Evolutionary conservation across 768 basidiomycete species (phyloP), one percentile per base, ranked within the genome.

Genomic region (Tricholoma terreum): DNA sequence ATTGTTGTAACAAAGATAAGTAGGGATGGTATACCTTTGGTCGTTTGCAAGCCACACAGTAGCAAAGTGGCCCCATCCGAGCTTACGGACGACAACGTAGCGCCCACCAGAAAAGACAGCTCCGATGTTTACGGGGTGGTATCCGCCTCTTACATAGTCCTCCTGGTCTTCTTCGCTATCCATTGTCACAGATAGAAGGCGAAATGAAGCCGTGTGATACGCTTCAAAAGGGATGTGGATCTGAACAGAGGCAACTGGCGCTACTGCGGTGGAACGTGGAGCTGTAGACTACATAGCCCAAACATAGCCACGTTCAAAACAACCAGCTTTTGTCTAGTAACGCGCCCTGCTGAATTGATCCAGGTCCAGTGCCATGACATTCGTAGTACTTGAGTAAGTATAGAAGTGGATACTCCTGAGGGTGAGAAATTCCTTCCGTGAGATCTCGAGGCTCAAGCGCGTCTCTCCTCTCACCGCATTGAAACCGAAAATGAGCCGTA

Each of bases 81-180:
- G 85, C 73, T 99, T 99, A 60, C 96, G 78, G 56, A 97, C 94
- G 64, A 98, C 90, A 60, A 83, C 71, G 70, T 98, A 99, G 36
- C 96, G 79, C 10, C 84, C 91, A 59, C 91, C 85, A 46, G 88
- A 90, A 71, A 97, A 95, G 17, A 81, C 71, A 73, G 97, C 94
- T 62, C 95, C 94, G 59, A 97, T 93, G 71, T 92, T 89, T 52
- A 97, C 91, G 15, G 94, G 90, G 67, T 92, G 90, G 70, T 92
- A 92, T 31, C 90, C 90, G 57, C 90, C 86, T 48, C 86, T 83
- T 70, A 84, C 81, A 64, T 82, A 82, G 74, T 94, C 93, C 75
- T 95, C 92, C 81, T 89, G 89, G 68, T 94, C 93, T 74, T 96
- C 93, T 73, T 92, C 90, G 76, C 92, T 90, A 77, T 92, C 90